Percentiles rank a stretch among this genome's conserved stretches.
These are phyloP conservation scores for Lepidium africanum DNA, from an alignment of 345 rosid species.

Conservation along the genomic window DNA sequence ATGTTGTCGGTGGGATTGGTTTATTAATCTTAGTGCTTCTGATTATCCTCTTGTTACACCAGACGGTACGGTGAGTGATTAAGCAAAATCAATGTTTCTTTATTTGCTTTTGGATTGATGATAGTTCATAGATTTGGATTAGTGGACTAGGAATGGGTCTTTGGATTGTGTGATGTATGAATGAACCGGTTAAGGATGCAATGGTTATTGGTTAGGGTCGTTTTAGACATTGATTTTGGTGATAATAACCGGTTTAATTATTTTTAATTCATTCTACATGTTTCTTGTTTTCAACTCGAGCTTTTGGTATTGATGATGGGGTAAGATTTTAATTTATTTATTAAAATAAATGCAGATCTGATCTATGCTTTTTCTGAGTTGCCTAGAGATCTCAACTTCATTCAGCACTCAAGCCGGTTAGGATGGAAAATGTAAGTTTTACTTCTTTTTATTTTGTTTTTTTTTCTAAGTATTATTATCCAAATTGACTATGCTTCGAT, in stretches of 20 bases:
- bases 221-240: neutral
- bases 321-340: neutral
- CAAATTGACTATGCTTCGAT: too few relatives aligned
- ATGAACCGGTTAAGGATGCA: neutral
- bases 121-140: neutral
- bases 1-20: constrained; percentile 91
- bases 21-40: constrained; percentile 95
- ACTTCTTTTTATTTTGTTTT: neutral
- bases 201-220: neutral
- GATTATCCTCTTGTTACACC: constrained; percentile 85
- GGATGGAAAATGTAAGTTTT: constrained; percentile 83
- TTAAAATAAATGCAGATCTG: constrained; percentile 59
- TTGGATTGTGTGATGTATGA: neutral
- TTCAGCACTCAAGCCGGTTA: constrained; percentile 68
- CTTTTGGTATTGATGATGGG: neutral
- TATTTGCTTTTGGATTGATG: neutral
- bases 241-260: neutral
- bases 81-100: neutral
- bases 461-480: neutral
- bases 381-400: constrained; percentile 83
- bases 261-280: neutral
- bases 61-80: constrained; percentile 98
- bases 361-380: constrained; percentile 72
- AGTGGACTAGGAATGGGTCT: neutral
- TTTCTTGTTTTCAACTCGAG: neutral